phyloP scores from a whole-genome alignment of 345 rosid species.

The Zanthoxylum bungeanum region DNA sequence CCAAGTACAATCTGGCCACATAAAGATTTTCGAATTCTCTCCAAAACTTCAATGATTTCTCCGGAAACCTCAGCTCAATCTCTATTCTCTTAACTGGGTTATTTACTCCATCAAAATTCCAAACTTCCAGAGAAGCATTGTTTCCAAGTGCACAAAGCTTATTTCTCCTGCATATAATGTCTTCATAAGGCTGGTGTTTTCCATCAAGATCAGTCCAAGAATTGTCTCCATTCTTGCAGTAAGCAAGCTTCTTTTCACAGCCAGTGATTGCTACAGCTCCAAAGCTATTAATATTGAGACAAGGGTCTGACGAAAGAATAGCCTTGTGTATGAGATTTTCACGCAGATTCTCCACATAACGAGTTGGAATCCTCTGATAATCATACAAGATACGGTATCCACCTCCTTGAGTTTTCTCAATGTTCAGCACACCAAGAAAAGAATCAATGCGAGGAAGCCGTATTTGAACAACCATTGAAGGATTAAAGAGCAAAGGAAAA shows the following conservation, averaged over 20 bases:
- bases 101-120: neutral
- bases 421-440: neutral
- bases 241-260: neutral
- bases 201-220: constrained; percentile 5
- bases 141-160: neutral
- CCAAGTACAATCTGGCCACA: constrained; percentile 4
- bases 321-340: neutral
- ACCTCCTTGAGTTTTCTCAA: neutral
- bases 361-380: neutral
- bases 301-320: neutral
- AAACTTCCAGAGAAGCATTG: neutral
- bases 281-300: neutral
- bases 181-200: neutral
- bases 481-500: neutral
- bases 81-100: neutral
- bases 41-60: neutral
- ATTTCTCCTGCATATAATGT: neutral
- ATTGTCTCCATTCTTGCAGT: neutral
- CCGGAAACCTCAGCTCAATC: neutral
- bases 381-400: neutral
- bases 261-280: neutral
- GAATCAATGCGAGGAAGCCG: neutral
- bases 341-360: neutral
- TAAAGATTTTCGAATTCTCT: neutral
- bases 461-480: neutral